These are phyloP conservation scores for Punica granatum DNA, from an alignment of 345 rosid species.

Conservation along the genomic window DNA sequence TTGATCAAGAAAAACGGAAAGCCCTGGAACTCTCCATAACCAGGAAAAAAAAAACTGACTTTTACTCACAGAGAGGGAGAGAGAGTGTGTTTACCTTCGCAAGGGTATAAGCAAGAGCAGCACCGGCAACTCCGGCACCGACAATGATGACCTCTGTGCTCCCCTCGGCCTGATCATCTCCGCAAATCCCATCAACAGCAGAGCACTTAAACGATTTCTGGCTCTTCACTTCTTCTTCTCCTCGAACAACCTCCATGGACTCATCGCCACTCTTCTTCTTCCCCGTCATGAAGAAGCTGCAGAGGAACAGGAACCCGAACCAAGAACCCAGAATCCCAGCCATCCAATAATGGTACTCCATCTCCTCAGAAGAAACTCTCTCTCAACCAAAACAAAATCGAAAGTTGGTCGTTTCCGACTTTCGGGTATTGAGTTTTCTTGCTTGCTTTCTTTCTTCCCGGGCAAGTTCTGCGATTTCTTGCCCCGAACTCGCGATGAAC, in stretches of 20 bases:
- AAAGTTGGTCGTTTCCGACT: background rate
- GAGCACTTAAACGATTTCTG: background rate
- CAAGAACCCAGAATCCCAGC: constrained; percentile 14
- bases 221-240: background rate
- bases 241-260: background rate
- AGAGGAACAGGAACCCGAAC: constrained; percentile 8
- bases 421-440: background rate
- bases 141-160: constrained; percentile 30
- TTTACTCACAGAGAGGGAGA: background rate
- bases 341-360: constrained; percentile 14
- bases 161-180: background rate
- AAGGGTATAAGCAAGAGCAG: constrained; percentile 54
- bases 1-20: background rate
- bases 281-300: constrained; percentile 5
- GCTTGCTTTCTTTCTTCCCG: background rate
- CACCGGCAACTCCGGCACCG: constrained; percentile 45
- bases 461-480: background rate
- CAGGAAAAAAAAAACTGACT: too few species aligned
- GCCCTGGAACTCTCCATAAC: background rate
- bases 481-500: background rate
- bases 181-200: background rate
- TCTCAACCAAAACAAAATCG: background rate
- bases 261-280: constrained; percentile 5
- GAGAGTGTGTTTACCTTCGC: constrained; percentile 28
- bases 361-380: background rate